Percentiles rank a stretch among this genome's conserved stretches.
These are phyloP conservation scores for Solanum pinnatisectum DNA, from an alignment of 257 asterid genomes.

Conservation along the genomic window DNA sequence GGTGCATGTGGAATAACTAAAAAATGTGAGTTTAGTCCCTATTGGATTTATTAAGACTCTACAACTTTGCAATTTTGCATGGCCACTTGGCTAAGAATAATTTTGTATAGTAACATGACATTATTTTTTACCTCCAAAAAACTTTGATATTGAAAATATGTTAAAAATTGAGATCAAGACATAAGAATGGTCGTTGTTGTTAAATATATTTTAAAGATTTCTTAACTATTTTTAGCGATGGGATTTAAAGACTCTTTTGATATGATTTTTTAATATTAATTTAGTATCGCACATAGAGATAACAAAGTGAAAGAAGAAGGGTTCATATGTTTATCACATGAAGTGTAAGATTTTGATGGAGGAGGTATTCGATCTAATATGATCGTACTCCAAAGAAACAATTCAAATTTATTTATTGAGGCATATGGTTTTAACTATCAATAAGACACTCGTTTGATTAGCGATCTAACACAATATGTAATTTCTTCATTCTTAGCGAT, in stretches of 20 bases:
- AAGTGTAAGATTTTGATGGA: neutral
- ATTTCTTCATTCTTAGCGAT: too few relatives aligned
- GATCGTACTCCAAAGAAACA: neutral
- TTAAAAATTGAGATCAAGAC: neutral
- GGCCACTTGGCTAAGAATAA: neutral
- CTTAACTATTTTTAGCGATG: neutral
- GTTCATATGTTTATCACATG: too few relatives aligned
- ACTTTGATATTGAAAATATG: neutral
- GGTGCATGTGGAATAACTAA: neutral
- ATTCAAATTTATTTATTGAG: neutral
- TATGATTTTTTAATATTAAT: too few relatives aligned
- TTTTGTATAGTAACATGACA: neutral
- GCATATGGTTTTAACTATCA: neutral
- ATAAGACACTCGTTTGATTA: neutral
- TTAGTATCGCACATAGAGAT: too few relatives aligned
- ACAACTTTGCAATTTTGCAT: neutral
- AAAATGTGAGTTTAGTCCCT: neutral
- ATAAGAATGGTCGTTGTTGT: neutral
- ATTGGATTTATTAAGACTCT: neutral
- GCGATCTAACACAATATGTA: neutral
- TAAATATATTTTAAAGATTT: neutral
- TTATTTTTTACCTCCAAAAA: neutral
- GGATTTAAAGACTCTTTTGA: neutral
- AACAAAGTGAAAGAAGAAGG: too few relatives aligned
- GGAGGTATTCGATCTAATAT: neutral